Evolutionary conservation across 129 eudicot genomes (phyloP).

Genomic region (Lactuca saligna): DNA sequence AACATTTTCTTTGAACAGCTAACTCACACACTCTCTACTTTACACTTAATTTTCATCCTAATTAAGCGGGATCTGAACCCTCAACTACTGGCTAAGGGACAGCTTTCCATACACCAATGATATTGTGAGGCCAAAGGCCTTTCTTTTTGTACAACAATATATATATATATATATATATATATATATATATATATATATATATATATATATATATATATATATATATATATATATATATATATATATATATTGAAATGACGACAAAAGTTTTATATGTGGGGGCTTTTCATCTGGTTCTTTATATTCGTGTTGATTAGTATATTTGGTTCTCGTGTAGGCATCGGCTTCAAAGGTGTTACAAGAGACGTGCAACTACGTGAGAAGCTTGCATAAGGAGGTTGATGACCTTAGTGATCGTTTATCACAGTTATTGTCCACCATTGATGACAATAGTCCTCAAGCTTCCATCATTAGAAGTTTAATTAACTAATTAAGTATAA

Average conservation of each 20-base stretch:
- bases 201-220: too few relatives aligned
- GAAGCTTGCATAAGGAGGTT: slow-evolving; percentile 70
- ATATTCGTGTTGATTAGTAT: not conserved
- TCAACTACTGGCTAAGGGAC: not conserved
- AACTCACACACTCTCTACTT: not conserved
- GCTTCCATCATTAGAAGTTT: slow-evolving; percentile 78
- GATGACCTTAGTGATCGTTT: slow-evolving; percentile 81
- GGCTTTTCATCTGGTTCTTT: not conserved
- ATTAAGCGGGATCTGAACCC: not conserved
- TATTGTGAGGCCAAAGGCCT: too few relatives aligned
- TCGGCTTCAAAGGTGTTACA: slow-evolving; percentile 78
- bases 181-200: too few relatives aligned
- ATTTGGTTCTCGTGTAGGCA: slow-evolving; percentile 35
- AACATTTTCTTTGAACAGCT: not conserved
- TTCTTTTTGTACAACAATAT: not conserved
- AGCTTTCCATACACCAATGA: not conserved
- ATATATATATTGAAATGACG: not conserved
- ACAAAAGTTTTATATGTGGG: not conserved
- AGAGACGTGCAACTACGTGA: slow-evolving; percentile 79
- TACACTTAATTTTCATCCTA: not conserved
- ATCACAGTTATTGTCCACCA: slow-evolving; percentile 57
- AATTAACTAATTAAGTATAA: slow-evolving; percentile 33
- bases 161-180: too few relatives aligned
- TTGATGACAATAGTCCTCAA: slow-evolving; percentile 66
- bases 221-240: too few relatives aligned